A percentile compares a stretch with the other conserved stretches of the same genome.
Evolutionary conservation across 306 rosid genomes (phyloP).

Genomic region (Cicer chorassanicum): DNA sequence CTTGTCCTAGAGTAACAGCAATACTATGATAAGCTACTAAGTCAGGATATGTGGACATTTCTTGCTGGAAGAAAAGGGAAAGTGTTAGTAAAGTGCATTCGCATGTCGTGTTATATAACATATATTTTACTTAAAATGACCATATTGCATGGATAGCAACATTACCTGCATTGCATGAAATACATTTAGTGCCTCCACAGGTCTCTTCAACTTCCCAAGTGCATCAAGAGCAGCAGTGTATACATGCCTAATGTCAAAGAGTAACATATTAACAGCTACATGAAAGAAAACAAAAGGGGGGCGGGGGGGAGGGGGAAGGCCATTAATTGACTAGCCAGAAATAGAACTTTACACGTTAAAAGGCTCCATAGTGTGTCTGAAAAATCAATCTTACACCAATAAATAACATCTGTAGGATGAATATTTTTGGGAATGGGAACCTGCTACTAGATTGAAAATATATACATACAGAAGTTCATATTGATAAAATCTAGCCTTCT

Average conservation of each 20-base stretch:
- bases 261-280: conserved; percentile 16
- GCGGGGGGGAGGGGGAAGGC: background rate
- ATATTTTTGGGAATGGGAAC: conserved; percentile 37
- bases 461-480: background rate
- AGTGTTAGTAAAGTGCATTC: conserved; percentile 44
- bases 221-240: conserved; percentile 88
- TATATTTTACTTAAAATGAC: conserved; percentile 35
- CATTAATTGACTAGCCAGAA: conserved; percentile 20
- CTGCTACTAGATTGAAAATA: conserved; percentile 27
- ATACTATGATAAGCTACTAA: conserved; percentile 87
- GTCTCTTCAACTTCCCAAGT: conserved; percentile 90
- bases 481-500: conserved; percentile 19
- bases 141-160: conserved; percentile 30
- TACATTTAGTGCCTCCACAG: conserved; percentile 86
- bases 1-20: conserved; percentile 95
- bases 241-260: conserved; percentile 61
- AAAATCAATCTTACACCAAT: conserved; percentile 17
- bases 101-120: conserved; percentile 34
- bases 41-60: conserved; percentile 89
- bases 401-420: conserved; percentile 28
- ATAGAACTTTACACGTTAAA: conserved; percentile 21
- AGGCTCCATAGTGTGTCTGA: conserved; percentile 17
- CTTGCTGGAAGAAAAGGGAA: conserved; percentile 72
- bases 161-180: conserved; percentile 85
- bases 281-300: background rate